phyloP scores from a whole-genome alignment of 331 rosid species.

The Arachis monticola region DNA sequence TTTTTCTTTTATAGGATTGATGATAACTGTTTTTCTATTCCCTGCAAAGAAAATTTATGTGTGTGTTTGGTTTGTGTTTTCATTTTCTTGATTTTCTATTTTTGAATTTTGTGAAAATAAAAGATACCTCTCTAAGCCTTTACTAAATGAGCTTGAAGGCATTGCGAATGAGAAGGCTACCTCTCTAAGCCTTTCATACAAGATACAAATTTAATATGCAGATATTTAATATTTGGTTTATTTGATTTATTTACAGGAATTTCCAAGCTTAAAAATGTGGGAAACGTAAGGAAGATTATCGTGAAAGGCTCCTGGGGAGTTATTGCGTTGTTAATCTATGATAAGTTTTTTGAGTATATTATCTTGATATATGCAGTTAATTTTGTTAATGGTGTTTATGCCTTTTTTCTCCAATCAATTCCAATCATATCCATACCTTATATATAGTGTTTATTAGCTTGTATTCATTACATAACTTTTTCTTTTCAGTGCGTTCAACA shows the following conservation, averaged over 20 bases:
- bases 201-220: background rate
- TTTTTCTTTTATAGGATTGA: no score
- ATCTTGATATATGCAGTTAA: constrained; percentile 6
- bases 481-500: constrained; percentile 79
- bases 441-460: constrained; percentile 20
- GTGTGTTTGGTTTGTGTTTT: no score
- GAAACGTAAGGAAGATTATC: constrained; percentile 14
- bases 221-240: background rate
- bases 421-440: background rate
- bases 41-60: no score
- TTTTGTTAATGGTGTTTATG: background rate
- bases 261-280: constrained; percentile 38
- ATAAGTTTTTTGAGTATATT: constrained; percentile 50
- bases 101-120: no score
- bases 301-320: constrained; percentile 32
- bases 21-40: no score
- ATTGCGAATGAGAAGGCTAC: constrained; percentile 53
- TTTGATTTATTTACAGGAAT: constrained; percentile 44
- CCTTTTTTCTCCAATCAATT: background rate
- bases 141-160: constrained; percentile 49
- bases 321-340: constrained; percentile 51
- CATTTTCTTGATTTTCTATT: no score
- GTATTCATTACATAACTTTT: constrained; percentile 10
- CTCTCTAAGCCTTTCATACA: background rate
- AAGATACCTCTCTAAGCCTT: no score